Conservation (phyloP, 2,329 filamentous ascomycete species). For the Colletotrichum limetticola region DNA sequence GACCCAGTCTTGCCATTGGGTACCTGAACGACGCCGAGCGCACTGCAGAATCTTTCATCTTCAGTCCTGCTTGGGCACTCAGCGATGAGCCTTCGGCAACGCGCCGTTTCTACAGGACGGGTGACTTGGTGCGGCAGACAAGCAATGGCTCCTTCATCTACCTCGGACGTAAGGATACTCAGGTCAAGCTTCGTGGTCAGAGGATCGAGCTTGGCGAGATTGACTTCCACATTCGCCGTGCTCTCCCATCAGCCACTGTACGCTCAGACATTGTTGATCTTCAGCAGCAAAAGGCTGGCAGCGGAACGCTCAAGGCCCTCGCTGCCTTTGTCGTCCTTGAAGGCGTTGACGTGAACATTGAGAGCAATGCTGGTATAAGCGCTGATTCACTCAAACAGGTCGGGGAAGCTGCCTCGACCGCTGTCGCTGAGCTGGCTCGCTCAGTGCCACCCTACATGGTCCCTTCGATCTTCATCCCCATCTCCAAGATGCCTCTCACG, state of each 20-base stretch:
- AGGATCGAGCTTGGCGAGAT: constrained; percentile 38
- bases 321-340: constrained; percentile 55
- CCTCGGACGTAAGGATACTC: constrained; percentile 35
- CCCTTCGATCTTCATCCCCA: constrained; percentile 25
- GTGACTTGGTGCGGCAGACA: constrained; percentile 48
- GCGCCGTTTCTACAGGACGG: constrained; percentile 53
- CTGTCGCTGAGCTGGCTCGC: constrained; percentile 44
- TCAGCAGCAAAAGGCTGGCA: background rate
- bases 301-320: constrained; percentile 43
- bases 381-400: constrained; percentile 39
- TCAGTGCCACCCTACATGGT: constrained; percentile 45
- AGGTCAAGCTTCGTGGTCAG: constrained; percentile 38
- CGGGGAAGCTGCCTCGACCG: constrained; percentile 39
- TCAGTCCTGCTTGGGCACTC: constrained; percentile 50
- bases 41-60: constrained; percentile 57
- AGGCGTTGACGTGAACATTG: constrained; percentile 34
- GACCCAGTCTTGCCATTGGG: constrained; percentile 58
- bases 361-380: constrained; percentile 39
- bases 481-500: constrained; percentile 17
- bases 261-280: background rate
- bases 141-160: constrained; percentile 31
- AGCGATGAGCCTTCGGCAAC: constrained; percentile 41
- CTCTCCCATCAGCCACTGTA: background rate
- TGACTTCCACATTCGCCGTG: constrained; percentile 17
- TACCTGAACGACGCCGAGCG: constrained; percentile 61